A percentile compares a stretch with the other conserved stretches of the same genome.
Conservation (phyloP, 495 filamentous ascomycete species). For the Aspergillus conjunctus region DNA sequence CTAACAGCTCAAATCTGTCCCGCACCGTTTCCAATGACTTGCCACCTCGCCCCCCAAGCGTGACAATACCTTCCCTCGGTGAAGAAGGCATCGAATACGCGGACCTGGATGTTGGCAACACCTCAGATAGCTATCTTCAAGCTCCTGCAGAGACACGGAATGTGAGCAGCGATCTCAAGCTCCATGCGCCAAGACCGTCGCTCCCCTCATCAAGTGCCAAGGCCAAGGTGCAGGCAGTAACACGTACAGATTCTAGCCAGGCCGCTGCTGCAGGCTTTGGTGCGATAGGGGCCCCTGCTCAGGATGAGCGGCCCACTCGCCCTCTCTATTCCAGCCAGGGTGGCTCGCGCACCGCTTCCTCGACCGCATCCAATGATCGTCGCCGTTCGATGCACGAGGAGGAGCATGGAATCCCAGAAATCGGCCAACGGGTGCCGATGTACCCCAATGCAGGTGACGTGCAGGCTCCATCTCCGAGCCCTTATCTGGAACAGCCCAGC, state of each 20-base stretch:
- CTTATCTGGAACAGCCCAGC: constrained; percentile 50
- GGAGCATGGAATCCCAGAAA: constrained; percentile 87
- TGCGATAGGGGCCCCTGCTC: constrained; percentile 54
- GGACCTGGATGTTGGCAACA: constrained; percentile 51
- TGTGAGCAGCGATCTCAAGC: constrained; percentile 75
- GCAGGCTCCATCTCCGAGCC: constrained; percentile 88
- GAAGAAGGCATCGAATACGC: constrained; percentile 91
- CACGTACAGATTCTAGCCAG: constrained; percentile 82
- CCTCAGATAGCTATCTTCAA: constrained; percentile 43
- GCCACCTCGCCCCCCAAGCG: constrained; percentile 68
- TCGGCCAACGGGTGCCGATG: constrained; percentile 90
- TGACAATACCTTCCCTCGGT: constrained; percentile 79
- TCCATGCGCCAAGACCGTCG: constrained; percentile 90
- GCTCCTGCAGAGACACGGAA: constrained; percentile 69
- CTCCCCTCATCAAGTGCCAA: constrained; percentile 76
- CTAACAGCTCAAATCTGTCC: constrained; percentile 47
- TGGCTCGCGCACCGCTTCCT: constrained; percentile 56
- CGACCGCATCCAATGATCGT: constrained; percentile 52
- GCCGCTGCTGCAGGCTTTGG: constrained; percentile 83
- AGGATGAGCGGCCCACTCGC: constrained; percentile 58
- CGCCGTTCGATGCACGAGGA: constrained; percentile 58
- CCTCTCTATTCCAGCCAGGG: constrained; percentile 47
- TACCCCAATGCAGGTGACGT: constrained; percentile 92
- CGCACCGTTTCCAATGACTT: constrained; percentile 53
- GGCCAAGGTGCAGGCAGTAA: constrained; percentile 76